These are phyloP conservation scores for Xylariaceae sp. DNA, from an alignment of 2,329 filamentous ascomycete species.

Conservation along the genomic window DNA sequence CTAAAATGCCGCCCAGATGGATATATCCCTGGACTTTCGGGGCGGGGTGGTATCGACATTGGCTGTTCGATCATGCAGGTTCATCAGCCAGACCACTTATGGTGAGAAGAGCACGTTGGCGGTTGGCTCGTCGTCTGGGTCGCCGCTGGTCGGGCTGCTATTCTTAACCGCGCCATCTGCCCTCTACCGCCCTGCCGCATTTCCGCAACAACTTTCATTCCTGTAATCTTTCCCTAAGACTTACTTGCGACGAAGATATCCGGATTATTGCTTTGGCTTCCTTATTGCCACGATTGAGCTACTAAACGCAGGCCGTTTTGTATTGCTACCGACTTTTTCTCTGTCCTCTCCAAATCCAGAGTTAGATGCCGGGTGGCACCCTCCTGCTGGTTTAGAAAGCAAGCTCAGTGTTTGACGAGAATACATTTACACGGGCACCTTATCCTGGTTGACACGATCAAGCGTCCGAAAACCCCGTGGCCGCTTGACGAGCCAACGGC, in stretches of 20 bases:
- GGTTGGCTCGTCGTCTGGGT: slow-evolving; percentile 19
- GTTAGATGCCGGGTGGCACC: not conserved
- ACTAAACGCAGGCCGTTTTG: not conserved
- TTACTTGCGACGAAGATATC: slow-evolving; percentile 7
- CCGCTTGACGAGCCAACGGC: not conserved
- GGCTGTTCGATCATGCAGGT: slow-evolving; percentile 32
- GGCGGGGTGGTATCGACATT: slow-evolving; percentile 35
- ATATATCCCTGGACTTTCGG: slow-evolving; percentile 27
- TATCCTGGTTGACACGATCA: not conserved
- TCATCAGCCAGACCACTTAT: slow-evolving; percentile 20
- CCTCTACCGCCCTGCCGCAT: slow-evolving; percentile 24
- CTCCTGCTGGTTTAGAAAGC: not conserved
- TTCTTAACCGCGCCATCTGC: slow-evolving; percentile 28
- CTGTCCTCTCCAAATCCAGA: not conserved
- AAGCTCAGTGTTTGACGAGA: not conserved
- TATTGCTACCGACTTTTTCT: not conserved
- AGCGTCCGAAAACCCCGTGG: not conserved
- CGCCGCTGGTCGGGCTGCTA: slow-evolving; percentile 8
- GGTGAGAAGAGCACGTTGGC: slow-evolving; percentile 18
- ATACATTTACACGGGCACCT: too few relatives aligned
- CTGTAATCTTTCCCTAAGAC: not conserved
- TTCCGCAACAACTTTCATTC: slow-evolving; percentile 17
- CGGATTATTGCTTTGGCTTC: not conserved
- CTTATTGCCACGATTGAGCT: slow-evolving; percentile 1
- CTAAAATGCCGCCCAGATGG: slow-evolving; percentile 40